Percentiles rank a stretch among this genome's conserved stretches.
Evolutionary conservation across 192 early-diverging fungal species (phyloP).

Genomic region (Powellomyces hirtus): DNA sequence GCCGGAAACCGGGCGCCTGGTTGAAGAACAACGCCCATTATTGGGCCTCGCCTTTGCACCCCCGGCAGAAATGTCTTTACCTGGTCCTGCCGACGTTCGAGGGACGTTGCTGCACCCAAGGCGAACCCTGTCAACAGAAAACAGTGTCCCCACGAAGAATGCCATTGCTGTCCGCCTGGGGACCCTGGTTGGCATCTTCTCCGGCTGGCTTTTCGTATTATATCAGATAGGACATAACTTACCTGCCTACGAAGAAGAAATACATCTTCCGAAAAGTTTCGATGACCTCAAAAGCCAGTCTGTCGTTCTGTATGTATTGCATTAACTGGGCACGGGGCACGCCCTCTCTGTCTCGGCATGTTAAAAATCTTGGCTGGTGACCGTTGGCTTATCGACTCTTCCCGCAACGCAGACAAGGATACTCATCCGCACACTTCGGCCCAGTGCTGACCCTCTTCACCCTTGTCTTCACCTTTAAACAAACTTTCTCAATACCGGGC

Average conservation of each 20-base stretch:
- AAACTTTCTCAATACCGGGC: constrained; percentile 38
- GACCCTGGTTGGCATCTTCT: constrained; percentile 4
- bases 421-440: constrained; percentile 21
- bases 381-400: too few species aligned
- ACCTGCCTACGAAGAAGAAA: constrained; percentile 11
- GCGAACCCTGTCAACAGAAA: not conserved
- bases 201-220: constrained; percentile 5
- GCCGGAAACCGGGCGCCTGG: too few species aligned
- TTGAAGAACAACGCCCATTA: too few species aligned
- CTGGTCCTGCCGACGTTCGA: constrained; percentile 4
- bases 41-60: too few species aligned
- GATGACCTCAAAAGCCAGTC: constrained; percentile 38
- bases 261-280: constrained; percentile 30
- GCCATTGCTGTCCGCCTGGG: not conserved
- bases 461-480: constrained; percentile 39
- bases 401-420: constrained; percentile 24
- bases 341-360: too few species aligned
- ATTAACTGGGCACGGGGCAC: too few species aligned
- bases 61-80: constrained; percentile 10
- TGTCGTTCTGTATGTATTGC: constrained; percentile 20
- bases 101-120: not conserved
- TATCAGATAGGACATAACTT: constrained; percentile 16
- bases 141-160: not conserved
- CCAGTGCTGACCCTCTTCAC: constrained; percentile 24
- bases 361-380: too few species aligned